phyloP scores from a whole-genome alignment of 371 early-diverging fungal genomes.

The Rhizomucor pusillus region DNA sequence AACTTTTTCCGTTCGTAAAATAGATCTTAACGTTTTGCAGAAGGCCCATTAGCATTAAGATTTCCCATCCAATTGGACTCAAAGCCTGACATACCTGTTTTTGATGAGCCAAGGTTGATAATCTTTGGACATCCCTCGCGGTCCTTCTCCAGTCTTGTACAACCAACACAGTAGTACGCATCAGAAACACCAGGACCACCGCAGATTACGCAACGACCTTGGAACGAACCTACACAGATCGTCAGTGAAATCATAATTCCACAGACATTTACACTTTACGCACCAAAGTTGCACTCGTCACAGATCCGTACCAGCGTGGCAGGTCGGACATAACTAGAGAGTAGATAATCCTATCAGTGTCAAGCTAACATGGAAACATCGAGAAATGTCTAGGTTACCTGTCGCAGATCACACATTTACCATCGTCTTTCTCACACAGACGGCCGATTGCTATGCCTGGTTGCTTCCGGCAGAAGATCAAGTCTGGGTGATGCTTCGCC shows the following conservation, averaged over 20 bases:
- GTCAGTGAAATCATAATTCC: no score
- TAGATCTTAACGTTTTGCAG: conserved; percentile 66
- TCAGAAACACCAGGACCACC: conserved; percentile 92
- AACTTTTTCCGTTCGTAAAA: conserved; percentile 96
- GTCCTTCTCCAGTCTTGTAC: conserved; percentile 91
- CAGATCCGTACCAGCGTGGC: conserved; percentile 89
- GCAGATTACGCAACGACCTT: conserved; percentile 93
- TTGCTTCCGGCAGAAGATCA: conserved; percentile 95
- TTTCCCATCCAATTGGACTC: not conserved
- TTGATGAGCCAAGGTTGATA: conserved; percentile 80
- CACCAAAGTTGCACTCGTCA: conserved; percentile 95
- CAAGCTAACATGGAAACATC: not conserved
- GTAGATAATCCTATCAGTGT: not conserved
- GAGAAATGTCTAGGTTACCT: conserved; percentile 48
- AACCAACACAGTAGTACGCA: conserved; percentile 95
- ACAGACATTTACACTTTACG: conserved; percentile 8
- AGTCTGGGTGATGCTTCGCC: conserved; percentile 92
- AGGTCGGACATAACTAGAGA: conserved; percentile 75
- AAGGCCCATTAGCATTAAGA: not conserved
- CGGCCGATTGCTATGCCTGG: conserved; percentile 96
- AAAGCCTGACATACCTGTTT: conserved; percentile 41
- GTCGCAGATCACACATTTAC: conserved; percentile 95
- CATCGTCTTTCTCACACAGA: conserved; percentile 93
- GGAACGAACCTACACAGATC: conserved; percentile 55
- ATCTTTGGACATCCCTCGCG: conserved; percentile 98